Conservation (phyloP, 352 stramenopile genomes). For the Globisporangium rhizosaccharum region DNA sequence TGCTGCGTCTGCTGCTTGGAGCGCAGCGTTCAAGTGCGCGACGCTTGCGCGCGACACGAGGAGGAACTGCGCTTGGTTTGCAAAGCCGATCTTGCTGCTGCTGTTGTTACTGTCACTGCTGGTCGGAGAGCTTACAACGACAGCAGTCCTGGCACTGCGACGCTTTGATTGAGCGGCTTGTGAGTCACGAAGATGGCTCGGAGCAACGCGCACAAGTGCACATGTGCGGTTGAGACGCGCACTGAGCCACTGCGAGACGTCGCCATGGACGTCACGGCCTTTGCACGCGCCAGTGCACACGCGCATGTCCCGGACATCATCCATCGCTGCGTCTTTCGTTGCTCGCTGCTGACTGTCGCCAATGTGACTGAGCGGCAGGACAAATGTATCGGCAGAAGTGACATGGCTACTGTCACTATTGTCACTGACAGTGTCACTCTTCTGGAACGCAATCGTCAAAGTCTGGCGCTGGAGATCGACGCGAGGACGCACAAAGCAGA, state of each 20-base stretch:
- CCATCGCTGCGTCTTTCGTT: slow-evolving; percentile 9
- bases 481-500: slow-evolving; percentile 57
- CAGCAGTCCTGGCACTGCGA: background rate
- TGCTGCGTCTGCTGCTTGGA: slow-evolving; percentile 21
- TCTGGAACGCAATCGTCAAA: slow-evolving; percentile 42
- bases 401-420: background rate
- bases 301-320: slow-evolving; percentile 28
- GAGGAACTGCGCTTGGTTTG: slow-evolving; percentile 68
- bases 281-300: slow-evolving; percentile 54
- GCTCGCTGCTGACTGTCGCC: slow-evolving; percentile 10
- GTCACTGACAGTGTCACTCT: no score
- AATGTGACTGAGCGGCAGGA: slow-evolving; percentile 30
- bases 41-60: slow-evolving; percentile 59
- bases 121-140: slow-evolving; percentile 1
- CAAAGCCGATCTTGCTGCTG: slow-evolving; percentile 54
- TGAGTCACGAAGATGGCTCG: slow-evolving; percentile 30
- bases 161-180: slow-evolving; percentile 15
- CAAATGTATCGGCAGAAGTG: slow-evolving; percentile 17
- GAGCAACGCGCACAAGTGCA: slow-evolving; percentile 59
- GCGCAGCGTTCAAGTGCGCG: slow-evolving; percentile 37
- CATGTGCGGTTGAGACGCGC: slow-evolving; percentile 52
- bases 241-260: slow-evolving; percentile 65
- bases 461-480: slow-evolving; percentile 55
- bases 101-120: background rate
- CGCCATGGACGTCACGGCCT: slow-evolving; percentile 39